Percentiles rank a stretch among this genome's conserved stretches.
phyloP scores from a whole-genome alignment of 768 basidiomycete species.

The Pisolithus sp. region DNA sequence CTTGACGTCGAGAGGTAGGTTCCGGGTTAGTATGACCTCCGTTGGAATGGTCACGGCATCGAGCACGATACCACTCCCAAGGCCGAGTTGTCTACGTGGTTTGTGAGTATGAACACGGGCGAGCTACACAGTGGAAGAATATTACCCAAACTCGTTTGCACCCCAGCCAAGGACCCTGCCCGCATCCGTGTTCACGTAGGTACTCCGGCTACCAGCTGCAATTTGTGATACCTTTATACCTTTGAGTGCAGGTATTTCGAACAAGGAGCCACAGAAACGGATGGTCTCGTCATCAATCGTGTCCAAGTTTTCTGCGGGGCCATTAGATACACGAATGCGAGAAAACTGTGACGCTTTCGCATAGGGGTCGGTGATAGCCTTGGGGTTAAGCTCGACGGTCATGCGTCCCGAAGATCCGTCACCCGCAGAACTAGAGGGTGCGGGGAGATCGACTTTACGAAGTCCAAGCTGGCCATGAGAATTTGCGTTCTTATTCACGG shows the following conservation, averaged over 20 bases:
- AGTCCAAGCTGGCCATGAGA: constrained; percentile 79
- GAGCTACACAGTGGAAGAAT: background rate
- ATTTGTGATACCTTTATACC: constrained; percentile 62
- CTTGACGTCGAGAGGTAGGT: constrained; percentile 40
- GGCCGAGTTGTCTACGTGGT: constrained; percentile 64
- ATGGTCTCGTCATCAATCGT: constrained; percentile 37
- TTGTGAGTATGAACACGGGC: constrained; percentile 1
- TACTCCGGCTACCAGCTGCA: constrained; percentile 64
- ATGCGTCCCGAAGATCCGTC: constrained; percentile 26
- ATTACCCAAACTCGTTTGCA: constrained; percentile 79
- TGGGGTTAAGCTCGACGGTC: constrained; percentile 52
- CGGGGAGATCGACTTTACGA: constrained; percentile 49
- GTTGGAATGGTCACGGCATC: constrained; percentile 76
- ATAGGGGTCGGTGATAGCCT: constrained; percentile 45
- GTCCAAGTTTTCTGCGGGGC: constrained; percentile 22
- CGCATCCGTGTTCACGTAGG: constrained; percentile 59
- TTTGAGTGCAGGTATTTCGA: constrained; percentile 69
- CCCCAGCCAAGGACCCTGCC: constrained; percentile 87
- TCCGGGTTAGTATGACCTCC: constrained; percentile 70
- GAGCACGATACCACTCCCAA: constrained; percentile 56
- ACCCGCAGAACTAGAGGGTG: constrained; percentile 18
- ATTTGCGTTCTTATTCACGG: constrained; percentile 71
- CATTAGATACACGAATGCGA: constrained; percentile 19
- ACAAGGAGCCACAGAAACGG: constrained; percentile 61
- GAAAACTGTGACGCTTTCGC: constrained; percentile 38